phyloP scores from a whole-genome alignment of 2,329 filamentous ascomycete genomes.

The Phoma sp. region DNA sequence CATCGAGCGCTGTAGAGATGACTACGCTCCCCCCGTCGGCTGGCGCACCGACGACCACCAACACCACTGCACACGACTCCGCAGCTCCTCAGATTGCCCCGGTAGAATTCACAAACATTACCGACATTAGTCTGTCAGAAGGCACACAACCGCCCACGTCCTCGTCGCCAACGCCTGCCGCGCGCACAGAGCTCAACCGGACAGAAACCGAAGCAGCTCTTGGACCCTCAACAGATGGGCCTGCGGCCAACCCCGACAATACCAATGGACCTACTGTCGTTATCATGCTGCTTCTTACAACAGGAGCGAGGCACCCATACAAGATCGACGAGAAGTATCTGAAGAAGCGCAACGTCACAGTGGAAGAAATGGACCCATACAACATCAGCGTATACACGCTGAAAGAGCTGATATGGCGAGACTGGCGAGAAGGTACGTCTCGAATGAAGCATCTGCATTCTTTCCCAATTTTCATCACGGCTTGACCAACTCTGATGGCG shows the following conservation, averaged over 20 bases:
- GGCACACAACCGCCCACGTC: conserved; percentile 20
- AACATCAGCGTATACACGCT: conserved; percentile 92
- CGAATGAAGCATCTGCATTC: not conserved
- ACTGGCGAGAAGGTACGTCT: conserved; percentile 77
- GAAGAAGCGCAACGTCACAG: conserved; percentile 76
- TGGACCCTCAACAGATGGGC: conserved; percentile 55
- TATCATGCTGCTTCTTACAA: conserved; percentile 84
- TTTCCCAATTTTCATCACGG: not conserved
- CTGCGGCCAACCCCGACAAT: conserved; percentile 48
- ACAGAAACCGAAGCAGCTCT: conserved; percentile 53
- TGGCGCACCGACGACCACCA: conserved; percentile 22
- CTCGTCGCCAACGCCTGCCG: conserved; percentile 28
- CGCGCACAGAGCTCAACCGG: conserved; percentile 42
- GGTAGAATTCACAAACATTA: conserved; percentile 8
- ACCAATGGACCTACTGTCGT: conserved; percentile 59
- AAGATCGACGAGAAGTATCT: conserved; percentile 89
- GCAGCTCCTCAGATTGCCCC: conserved; percentile 24
- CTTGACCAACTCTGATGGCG: not conserved
- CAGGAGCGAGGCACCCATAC: conserved; percentile 84
- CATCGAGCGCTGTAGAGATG: conserved; percentile 46
- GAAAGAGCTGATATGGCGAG: conserved; percentile 90
- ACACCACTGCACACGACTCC: conserved; percentile 20
- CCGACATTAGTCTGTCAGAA: conserved; percentile 20
- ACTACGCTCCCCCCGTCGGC: conserved; percentile 35
- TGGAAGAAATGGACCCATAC: conserved; percentile 80